phyloP scores from a whole-genome alignment of 2,329 filamentous ascomycete genomes.

The Erysiphe pulchra region DNA sequence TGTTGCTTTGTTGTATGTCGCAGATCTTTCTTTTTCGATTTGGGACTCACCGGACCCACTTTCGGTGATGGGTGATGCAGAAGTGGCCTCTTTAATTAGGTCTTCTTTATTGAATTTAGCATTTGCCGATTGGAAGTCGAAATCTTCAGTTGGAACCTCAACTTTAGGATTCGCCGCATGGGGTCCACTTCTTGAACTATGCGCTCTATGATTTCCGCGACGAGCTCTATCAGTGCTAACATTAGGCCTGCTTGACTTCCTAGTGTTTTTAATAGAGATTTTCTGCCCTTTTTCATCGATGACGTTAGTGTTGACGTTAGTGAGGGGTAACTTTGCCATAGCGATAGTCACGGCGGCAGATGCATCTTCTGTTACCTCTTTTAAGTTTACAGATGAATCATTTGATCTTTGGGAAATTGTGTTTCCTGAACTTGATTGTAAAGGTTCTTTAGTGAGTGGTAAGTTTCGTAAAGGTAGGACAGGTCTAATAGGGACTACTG shows the following conservation, averaged over 20 bases:
- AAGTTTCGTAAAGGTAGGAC: constrained; percentile 35
- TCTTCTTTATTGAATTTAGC: constrained; percentile 77
- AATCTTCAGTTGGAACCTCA: constrained; percentile 74
- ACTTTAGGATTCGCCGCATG: constrained; percentile 32
- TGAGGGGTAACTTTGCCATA: constrained; percentile 39
- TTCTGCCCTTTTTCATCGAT: constrained; percentile 54
- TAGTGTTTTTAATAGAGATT: constrained; percentile 24
- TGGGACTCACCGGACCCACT: constrained; percentile 17
- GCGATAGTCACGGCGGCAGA: constrained; percentile 57
- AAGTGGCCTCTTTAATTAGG: constrained; percentile 65
- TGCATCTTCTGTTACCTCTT: constrained; percentile 48
- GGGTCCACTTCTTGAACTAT: constrained; percentile 12
- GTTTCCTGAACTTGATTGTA: constrained; percentile 14
- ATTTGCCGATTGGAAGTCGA: constrained; percentile 70
- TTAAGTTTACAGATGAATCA: constrained; percentile 18
- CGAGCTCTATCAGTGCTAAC: constrained; percentile 13
- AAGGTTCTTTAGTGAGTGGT: constrained; percentile 16
- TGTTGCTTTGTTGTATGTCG: constrained; percentile 57
- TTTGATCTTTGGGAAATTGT: constrained; percentile 4
- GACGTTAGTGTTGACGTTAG: constrained; percentile 23
- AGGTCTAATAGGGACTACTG: constrained; percentile 28
- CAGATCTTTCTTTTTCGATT: constrained; percentile 19
- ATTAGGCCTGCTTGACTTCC: constrained; percentile 19
- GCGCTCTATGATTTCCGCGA: constrained; percentile 16
- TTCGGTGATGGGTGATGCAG: constrained; percentile 41